Percentiles rank a stretch among this genome's conserved stretches.
Evolutionary conservation across 345 rosid species (phyloP).

Genomic region (Chamaenerion angustifolium): DNA sequence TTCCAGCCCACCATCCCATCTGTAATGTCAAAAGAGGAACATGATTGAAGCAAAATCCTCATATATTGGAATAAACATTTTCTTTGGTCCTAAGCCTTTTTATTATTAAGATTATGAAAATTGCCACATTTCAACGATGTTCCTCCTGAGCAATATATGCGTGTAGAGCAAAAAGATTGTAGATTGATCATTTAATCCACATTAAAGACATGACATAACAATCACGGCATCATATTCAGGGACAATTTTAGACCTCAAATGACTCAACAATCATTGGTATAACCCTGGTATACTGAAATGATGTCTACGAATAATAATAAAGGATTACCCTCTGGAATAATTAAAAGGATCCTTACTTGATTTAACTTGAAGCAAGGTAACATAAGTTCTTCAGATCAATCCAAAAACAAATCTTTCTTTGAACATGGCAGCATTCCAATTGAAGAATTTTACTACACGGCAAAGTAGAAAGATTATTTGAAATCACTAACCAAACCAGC

Average conservation of each 20-base stretch:
- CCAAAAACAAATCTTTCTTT: no score
- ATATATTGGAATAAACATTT: neutral
- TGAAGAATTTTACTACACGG: neutral
- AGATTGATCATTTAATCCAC: no score
- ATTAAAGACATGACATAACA: no score
- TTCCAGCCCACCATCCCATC: constrained; percentile 99
- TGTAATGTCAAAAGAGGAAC: constrained; percentile 12
- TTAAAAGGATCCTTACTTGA: neutral
- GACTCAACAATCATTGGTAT: neutral
- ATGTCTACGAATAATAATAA: neutral
- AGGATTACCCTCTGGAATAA: neutral
- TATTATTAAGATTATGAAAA: neutral
- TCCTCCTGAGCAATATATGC: no score
- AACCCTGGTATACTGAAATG: neutral
- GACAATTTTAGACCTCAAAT: no score
- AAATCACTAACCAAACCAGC: constrained; percentile 67
- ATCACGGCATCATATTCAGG: no score
- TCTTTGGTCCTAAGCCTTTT: neutral
- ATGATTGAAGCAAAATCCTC: neutral
- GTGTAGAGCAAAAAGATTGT: no score
- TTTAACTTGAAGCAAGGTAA: neutral
- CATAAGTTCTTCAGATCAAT: no score
- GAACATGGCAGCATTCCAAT: no score
- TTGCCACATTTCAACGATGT: no score
- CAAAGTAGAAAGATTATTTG: neutral